Percentiles rank a stretch among this genome's conserved stretches.
Conservation (phyloP, 2,329 filamentous ascomycete species). For the Beauveria medogensis region DNA sequence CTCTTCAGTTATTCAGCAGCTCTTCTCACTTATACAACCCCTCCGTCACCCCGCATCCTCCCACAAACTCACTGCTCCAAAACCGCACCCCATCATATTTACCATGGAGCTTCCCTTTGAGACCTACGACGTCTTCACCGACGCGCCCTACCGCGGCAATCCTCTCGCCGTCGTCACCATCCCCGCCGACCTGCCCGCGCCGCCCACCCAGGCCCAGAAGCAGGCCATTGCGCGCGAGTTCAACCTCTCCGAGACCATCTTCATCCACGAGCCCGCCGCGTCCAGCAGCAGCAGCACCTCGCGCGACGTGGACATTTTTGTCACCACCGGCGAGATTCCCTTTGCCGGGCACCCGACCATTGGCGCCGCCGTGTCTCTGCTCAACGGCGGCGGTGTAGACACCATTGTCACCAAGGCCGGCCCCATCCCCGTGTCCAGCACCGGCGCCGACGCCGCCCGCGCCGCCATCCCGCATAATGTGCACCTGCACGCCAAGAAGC, state of each 20-base stretch:
- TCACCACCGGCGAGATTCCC: slow-evolving; percentile 42
- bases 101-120: slow-evolving; percentile 37
- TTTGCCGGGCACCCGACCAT: slow-evolving; percentile 58
- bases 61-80: neutral
- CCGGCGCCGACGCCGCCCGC: slow-evolving; percentile 38
- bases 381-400: slow-evolving; percentile 24
- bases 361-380: slow-evolving; percentile 44
- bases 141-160: slow-evolving; percentile 45
- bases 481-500: slow-evolving; percentile 45
- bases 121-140: slow-evolving; percentile 52
- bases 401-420: slow-evolving; percentile 49
- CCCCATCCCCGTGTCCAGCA: slow-evolving; percentile 37
- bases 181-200: slow-evolving; percentile 27
- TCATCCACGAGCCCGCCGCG: slow-evolving; percentile 37
- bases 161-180: slow-evolving; percentile 52
- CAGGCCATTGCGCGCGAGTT: slow-evolving; percentile 54
- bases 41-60: neutral
- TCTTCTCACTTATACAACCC: neutral
- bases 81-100: neutral
- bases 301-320: slow-evolving; percentile 52
- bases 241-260: slow-evolving; percentile 57
- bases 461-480: slow-evolving; percentile 61
- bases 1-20: no score
- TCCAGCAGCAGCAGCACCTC: slow-evolving; percentile 13
- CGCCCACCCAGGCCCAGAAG: slow-evolving; percentile 43